A percentile compares a stretch with the other conserved stretches of the same genome.
Conservation (phyloP, 306 rosid genomes). For the Calophaca sinica region DNA sequence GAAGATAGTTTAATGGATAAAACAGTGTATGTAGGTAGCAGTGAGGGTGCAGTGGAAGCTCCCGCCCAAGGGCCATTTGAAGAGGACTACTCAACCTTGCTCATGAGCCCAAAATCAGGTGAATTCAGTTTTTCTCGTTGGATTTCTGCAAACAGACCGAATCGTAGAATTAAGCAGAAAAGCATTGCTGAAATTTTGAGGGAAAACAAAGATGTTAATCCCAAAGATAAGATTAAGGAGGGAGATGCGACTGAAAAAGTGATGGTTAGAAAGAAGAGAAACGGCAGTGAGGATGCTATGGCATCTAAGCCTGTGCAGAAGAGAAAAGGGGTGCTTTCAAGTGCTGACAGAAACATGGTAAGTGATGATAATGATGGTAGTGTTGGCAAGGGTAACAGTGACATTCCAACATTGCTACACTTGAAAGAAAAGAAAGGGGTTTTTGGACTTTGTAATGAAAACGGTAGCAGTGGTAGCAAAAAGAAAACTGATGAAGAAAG, state of each 20-base stretch:
- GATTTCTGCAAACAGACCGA: constrained; percentile 48
- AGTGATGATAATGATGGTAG: constrained; percentile 44
- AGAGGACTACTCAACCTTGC: constrained; percentile 59
- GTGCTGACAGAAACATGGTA: constrained; percentile 16
- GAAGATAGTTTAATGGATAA: constrained; percentile 55
- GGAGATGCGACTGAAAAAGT: constrained; percentile 38
- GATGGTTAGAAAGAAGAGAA: constrained; percentile 49
- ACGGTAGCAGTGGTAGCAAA: constrained; percentile 38
- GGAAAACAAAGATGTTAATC: constrained; percentile 39
- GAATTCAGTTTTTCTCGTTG: constrained; percentile 37
- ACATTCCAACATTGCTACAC: constrained; percentile 27
- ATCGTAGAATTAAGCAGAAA: constrained; percentile 73
- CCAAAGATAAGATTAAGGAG: constrained; percentile 40
- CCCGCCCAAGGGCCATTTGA: constrained; percentile 66
- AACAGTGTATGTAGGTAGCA: constrained; percentile 8
- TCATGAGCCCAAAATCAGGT: constrained; percentile 47
- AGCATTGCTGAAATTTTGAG: constrained; percentile 75
- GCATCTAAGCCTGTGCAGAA: constrained; percentile 39
- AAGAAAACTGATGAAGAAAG: constrained; percentile 41
- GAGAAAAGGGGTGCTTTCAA: constrained; percentile 41
- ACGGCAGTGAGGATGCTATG: constrained; percentile 49
- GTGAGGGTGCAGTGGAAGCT: constrained; percentile 48
- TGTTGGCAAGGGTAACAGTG: constrained; percentile 45
- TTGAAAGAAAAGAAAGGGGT: constrained; percentile 51
- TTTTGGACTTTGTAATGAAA: constrained; percentile 2